Evolutionary conservation across 345 rosid genomes (phyloP), one percentile per base, ranked within the genome.

Genomic region (Luvunga scandens): DNA sequence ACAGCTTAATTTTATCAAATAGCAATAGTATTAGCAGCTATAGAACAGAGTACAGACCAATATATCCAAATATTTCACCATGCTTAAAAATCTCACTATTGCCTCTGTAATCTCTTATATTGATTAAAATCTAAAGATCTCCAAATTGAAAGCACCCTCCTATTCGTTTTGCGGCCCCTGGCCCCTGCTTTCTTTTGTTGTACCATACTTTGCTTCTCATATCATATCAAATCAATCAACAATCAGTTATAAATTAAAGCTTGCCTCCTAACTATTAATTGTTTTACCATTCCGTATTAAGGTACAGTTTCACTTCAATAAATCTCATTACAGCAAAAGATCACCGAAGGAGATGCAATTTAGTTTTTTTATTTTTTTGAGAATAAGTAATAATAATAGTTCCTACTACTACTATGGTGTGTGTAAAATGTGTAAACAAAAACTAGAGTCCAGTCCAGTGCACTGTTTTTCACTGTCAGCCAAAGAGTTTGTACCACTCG

Each of bases 131-230:
- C 25, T 48, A 14, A 31, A 4, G 10, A 12, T 27, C 14, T 50
- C 79, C 24, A 68, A 27, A 50, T 76, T 38, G 24, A 31, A 22
- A 24, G 28, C 61, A 50, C 25, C 45, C 24, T 27, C 57, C 38
- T 22, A 39, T 13, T 57, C 65, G 60, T 33, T 56, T 5, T 22
- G 75, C 6, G 64, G 50, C 30, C 30, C 42, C 21, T 24, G 16
- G 31, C 30, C 63, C 61, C 55, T 39, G 27, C 55, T 45, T n/a
- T 7, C 65, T 34, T 77, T 67, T 79, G 74, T 33, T 72, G 42
- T 74, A 66, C 60, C 56, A 57, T 42, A 66, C 74, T 79, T 74
- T 67, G 25, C 34, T 38, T 38, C 28, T 53, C 22, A 53, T 5
- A 18, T 1, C 24, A 67, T 45, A 71, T 66, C 61, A 61, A 13